A percentile compares a stretch with the other conserved stretches of the same genome.
Evolutionary conservation across 176 grass and related monocot species (phyloP).

Genomic region (Thinopyrum elongatum): DNA sequence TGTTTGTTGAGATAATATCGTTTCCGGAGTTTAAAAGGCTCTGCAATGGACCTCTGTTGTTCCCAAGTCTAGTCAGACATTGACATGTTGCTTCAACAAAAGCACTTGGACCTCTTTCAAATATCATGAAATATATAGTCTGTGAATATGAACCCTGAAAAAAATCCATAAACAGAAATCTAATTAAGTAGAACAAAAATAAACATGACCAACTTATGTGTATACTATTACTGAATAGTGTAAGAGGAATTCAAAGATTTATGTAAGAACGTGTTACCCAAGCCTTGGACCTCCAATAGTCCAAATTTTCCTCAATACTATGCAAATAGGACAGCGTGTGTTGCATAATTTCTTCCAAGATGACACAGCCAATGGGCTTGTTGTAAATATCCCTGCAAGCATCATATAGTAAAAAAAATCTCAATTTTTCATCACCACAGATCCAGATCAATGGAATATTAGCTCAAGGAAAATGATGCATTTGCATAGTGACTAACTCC

Average conservation of each 20-base stretch:
- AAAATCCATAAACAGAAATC: no score
- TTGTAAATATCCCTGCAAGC: no score
- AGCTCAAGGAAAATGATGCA: no score
- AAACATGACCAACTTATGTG: no score
- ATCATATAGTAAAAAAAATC: no score
- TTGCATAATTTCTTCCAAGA: neutral
- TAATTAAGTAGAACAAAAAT: no score
- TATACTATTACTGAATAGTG: no score
- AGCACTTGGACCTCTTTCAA: neutral
- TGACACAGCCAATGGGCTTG: neutral
- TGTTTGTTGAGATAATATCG: neutral
- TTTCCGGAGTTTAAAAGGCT: neutral
- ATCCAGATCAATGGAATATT: no score
- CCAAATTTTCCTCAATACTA: neutral
- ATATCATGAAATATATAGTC: neutral
- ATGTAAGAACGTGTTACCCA: neutral
- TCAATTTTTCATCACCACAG: no score
- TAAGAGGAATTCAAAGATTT: no score
- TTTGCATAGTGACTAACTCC: no score
- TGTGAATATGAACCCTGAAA: neutral
- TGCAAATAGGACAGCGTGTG: no score
- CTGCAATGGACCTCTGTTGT: neutral
- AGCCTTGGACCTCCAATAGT: neutral
- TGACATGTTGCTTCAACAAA: neutral
- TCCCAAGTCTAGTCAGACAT: neutral